Evolutionary conservation across 306 rosid species (phyloP), one percentile per base, ranked within the genome.

Genomic region (Geum urbanum): DNA sequence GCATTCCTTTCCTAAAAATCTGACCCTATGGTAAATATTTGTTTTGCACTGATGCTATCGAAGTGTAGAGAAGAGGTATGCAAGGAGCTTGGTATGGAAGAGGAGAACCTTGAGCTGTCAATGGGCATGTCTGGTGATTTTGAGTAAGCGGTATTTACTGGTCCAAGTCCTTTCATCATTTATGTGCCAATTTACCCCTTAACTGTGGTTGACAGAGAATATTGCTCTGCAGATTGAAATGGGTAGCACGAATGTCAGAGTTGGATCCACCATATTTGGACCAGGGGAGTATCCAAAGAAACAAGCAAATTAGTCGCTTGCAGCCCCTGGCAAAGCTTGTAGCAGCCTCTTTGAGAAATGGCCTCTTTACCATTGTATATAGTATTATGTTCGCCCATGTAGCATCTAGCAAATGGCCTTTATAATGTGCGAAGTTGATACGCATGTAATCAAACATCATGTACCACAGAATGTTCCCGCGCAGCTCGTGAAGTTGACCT

Each of bases 121-220:
- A 84, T 84, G 83, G 88, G 85, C 78, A 84, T 84, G 88, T 84
- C 85, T 3, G 75, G 79, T 69, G 88, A 84, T 75, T 84, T 84
- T 67, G 88, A 84, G 73, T 67, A 78, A 73, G 81, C 85, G 72
- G 85, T 81, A 72, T 46, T 74, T n/a, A 32, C 22, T 35, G 8
- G 45, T 14, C 5, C 48, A n/a, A 4, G 32, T n/a, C 8, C 32
- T 62, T 62, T 8, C 4, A 62, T 16, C 15, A 5, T 62, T 9
- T 0, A 27, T 63, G 43, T 63, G 50, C 50, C n/a, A 41, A n/a
- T 63, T 62, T 40, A 63, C 9, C 32, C 67, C 50, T 18, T 9
- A 22, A 47, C 20, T 7, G 45, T 37, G 45, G 15, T 66, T 15
- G 24, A 48, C 40, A 22, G 41, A 10, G 27, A 22, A 20, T 41